Conservation (phyloP, 1,284 basidiomycete species). For the Flammula alnicola region DNA sequence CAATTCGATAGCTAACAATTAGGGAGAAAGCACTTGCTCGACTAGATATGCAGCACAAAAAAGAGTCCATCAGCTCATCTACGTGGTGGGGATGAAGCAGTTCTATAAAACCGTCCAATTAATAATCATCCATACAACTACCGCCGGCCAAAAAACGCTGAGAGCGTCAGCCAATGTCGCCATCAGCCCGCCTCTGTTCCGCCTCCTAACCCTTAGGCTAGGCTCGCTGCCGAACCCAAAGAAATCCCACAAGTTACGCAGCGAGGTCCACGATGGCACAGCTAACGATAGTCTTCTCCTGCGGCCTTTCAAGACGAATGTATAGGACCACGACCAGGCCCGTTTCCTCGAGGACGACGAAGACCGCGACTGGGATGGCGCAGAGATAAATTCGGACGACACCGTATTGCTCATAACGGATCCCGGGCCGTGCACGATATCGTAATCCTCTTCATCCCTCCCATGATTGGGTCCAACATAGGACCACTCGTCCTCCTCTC, state of each 20-base stretch:
- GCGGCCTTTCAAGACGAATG: constrained; percentile 47
- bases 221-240: constrained; percentile 18
- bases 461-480: constrained; percentile 20
- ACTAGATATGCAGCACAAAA: too few relatives aligned
- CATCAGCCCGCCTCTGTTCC: constrained; percentile 28
- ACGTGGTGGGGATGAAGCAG: neutral
- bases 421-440: constrained; percentile 21
- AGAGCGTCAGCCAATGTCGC: constrained; percentile 36
- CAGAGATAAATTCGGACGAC: constrained; percentile 32
- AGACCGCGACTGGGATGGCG: constrained; percentile 20
- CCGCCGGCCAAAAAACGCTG: constrained; percentile 38
- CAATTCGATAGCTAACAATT: too few relatives aligned
- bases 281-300: constrained; percentile 44
- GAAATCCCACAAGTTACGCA: constrained; percentile 28
- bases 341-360: constrained; percentile 19
- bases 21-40: too few relatives aligned
- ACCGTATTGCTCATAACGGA: constrained; percentile 13
- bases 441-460: constrained; percentile 21
- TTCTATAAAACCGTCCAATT: constrained; percentile 41
- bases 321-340: constrained; percentile 40
- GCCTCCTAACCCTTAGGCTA: constrained; percentile 18
- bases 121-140: constrained; percentile 37
- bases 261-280: constrained; percentile 33
- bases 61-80: too few relatives aligned
- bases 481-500: constrained; percentile 38